Percentiles rank a stretch among this genome's conserved stretches.
Evolutionary conservation across 2,329 filamentous ascomycete species (phyloP).

Genomic region (Byssochlamys sp.): DNA sequence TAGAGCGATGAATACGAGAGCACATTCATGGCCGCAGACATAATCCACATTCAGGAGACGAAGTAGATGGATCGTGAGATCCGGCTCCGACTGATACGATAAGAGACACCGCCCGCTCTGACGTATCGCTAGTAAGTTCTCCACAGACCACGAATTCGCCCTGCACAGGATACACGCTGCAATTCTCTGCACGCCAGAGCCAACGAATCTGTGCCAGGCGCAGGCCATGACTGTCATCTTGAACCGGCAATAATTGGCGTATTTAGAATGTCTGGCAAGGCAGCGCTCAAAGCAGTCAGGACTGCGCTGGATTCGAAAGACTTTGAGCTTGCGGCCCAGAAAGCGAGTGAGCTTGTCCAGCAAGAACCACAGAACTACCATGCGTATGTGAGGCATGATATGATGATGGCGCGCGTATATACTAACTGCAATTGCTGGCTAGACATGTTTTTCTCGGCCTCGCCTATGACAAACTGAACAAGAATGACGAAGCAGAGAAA

Average conservation of each 20-base stretch:
- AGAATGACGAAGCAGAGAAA: constrained; percentile 62
- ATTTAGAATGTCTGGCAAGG: constrained; percentile 47
- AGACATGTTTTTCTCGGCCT: constrained; percentile 82
- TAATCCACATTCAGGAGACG: neutral
- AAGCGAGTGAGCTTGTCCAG: constrained; percentile 60
- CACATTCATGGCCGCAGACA: neutral
- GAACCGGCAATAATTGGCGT: constrained; percentile 63
- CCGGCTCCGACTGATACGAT: constrained; percentile 5
- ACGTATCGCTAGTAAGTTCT: constrained; percentile 16
- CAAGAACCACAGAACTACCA: constrained; percentile 73
- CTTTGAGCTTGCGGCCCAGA: constrained; percentile 63
- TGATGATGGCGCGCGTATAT: neutral
- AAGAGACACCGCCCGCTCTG: constrained; percentile 11
- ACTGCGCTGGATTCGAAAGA: constrained; percentile 67
- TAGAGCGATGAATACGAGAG: neutral
- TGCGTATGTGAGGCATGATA: constrained; percentile 45
- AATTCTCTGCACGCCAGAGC: neutral
- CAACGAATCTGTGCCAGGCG: neutral
- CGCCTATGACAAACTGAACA: constrained; percentile 66
- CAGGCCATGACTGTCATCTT: constrained; percentile 47
- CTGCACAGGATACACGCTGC: neutral
- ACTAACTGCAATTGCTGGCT: constrained; percentile 6
- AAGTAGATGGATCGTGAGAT: neutral
- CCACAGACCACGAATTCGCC: constrained; percentile 5
- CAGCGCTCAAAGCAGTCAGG: constrained; percentile 70